Base-by-base conservation (phyloP, 129 eudicot genomes). In the Artemisia argyi region DNA sequence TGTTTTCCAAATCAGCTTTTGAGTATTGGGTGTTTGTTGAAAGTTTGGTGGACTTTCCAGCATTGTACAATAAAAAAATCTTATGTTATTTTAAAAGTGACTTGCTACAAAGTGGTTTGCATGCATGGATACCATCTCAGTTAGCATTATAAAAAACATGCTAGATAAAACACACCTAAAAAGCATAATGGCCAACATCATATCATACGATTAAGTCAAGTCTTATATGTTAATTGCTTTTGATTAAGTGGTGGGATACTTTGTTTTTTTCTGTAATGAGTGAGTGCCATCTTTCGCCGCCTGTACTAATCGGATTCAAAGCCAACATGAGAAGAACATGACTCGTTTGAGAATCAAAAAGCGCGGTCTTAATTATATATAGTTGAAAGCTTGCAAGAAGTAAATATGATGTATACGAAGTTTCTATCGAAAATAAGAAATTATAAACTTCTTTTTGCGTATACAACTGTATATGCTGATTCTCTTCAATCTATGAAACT, bases 81-180 rank as follows among this genome's bases (percentile, higher is more conserved):
- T 17, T 24, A 63, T 28, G 61, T 39, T 26, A 13, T 73, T 49
- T 48, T 16, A 47, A 32, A 60, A 15, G 44, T 39, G 71, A 64
- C 44, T 73, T 63, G 52, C 51, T 30, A 65, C 64, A 14, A 16
- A 62, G 64, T 63, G 71, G 72, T 53, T 61, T 54, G 11, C 46
- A 39, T 74, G 78, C 78, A 74, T 74, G 78, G 78, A 74, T 74
- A 52, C 78, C 71, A 61, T 61, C 14, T 63, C 48, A 61, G 48
- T 72, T 19, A 32, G 65, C 65, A 71, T 32, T 47, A 16, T 61
- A 35, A 73, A 28, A 51, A 73, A 51, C 62, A 63, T 51, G 53
- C 1, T 50, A 16, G 19, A 17, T 61, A 48, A 48, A 48, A 48
- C 62, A 73, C 49, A 60, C 61, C 28, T 13, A 26, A 61, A 60